These are phyloP conservation scores for Cytospora schulzeri DNA, from an alignment of 2,329 filamentous ascomycete genomes.

Conservation along the genomic window DNA sequence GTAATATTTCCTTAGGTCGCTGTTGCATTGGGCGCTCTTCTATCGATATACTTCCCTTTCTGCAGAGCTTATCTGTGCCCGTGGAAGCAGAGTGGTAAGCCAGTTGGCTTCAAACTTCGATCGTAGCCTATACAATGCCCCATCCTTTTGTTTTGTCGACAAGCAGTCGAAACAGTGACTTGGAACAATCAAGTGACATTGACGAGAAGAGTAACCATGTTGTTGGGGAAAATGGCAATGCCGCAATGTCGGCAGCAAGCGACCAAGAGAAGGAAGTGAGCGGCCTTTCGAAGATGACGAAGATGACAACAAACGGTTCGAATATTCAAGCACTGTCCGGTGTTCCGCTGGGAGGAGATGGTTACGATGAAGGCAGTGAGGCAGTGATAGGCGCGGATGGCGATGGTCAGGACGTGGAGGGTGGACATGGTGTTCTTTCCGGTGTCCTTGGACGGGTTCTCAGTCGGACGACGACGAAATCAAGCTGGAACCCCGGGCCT, in stretches of 20 bases:
- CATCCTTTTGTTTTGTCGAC: not conserved
- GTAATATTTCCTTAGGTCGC: too few relatives aligned
- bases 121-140: not conserved
- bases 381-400: not conserved
- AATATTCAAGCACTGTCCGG: conserved; percentile 14
- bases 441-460: conserved; percentile 42
- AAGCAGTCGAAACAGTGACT: conserved; percentile 2
- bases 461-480: conserved; percentile 45
- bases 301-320: conserved; percentile 1
- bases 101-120: not conserved
- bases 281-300: not conserved
- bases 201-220: not conserved
- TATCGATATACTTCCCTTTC: too few relatives aligned
- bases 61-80: not conserved
- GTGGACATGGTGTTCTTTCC: conserved; percentile 31
- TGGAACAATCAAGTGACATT: conserved; percentile 1
- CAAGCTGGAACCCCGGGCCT: conserved; percentile 46
- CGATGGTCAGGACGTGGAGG: conserved; percentile 16
- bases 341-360: conserved; percentile 3
- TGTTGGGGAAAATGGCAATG: not conserved
- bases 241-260: not conserved
- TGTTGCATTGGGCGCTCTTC: not conserved
- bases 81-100: not conserved
- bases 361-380: not conserved
- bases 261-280: conserved; percentile 9